A percentile compares a stretch with the other conserved stretches of the same genome.
These are phyloP conservation scores for Ceratocystis harringtonii DNA, from an alignment of 2,329 filamentous ascomycete species.

Conservation along the genomic window DNA sequence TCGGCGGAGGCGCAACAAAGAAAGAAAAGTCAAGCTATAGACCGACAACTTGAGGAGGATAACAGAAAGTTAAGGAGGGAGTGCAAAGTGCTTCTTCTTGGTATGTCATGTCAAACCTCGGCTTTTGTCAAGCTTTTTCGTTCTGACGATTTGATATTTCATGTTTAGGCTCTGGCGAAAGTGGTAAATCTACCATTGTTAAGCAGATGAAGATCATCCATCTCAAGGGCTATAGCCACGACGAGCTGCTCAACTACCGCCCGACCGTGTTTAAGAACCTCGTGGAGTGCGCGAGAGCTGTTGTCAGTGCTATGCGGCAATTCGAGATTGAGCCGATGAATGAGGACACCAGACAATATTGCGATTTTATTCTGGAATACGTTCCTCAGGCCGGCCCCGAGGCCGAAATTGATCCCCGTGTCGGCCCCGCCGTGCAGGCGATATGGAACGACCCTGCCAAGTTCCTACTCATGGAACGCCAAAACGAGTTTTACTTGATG, in stretches of 20 bases:
- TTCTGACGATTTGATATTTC: no score
- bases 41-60: slow-evolving; percentile 86
- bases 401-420: slow-evolving; percentile 62
- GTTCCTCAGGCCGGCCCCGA: slow-evolving; percentile 82
- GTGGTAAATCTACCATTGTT: slow-evolving; percentile 96
- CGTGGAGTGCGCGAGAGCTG: slow-evolving; percentile 86
- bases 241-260: slow-evolving; percentile 86
- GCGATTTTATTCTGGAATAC: slow-evolving; percentile 73
- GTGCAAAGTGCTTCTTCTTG: slow-evolving; percentile 95
- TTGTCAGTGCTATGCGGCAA: slow-evolving; percentile 82
- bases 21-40: slow-evolving; percentile 92
- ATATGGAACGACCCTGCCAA: slow-evolving; percentile 85
- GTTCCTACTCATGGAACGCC: slow-evolving; percentile 71
- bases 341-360: slow-evolving; percentile 55
- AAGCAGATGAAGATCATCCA: slow-evolving; percentile 99
- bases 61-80: slow-evolving; percentile 82
- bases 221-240: slow-evolving; percentile 88
- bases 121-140: background rate
- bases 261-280: slow-evolving; percentile 97
- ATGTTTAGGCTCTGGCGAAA: slow-evolving; percentile 76
- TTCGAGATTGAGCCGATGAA: slow-evolving; percentile 70
- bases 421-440: slow-evolving; percentile 69
- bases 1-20: slow-evolving; percentile 74
- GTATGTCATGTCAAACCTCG: slow-evolving; percentile 37
- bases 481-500: slow-evolving; percentile 98